Evolutionary conservation across 768 basidiomycete species (phyloP).

Genomic region (Leucosporidium scottii): DNA sequence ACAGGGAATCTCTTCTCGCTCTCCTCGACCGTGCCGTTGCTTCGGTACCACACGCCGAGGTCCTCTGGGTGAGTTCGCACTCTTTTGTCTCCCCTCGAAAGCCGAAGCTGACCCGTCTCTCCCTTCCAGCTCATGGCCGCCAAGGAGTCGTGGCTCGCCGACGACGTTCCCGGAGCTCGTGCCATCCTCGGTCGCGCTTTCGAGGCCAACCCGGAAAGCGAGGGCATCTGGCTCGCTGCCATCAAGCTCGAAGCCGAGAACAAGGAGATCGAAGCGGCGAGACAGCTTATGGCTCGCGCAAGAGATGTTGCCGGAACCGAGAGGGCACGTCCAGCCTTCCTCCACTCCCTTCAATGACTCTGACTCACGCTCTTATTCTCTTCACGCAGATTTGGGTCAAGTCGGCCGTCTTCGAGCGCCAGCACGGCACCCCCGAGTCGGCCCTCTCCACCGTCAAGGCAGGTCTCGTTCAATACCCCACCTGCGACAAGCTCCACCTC

Average conservation of each 20-base stretch:
- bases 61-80: conserved; percentile 57
- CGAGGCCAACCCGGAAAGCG: conserved; percentile 90
- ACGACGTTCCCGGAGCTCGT: conserved; percentile 84
- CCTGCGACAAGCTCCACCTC: conserved; percentile 90
- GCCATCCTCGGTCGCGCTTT: conserved; percentile 83
- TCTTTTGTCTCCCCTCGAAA: too few relatives aligned
- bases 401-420: conserved; percentile 86
- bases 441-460: conserved; percentile 68
- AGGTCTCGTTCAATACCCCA: conserved; percentile 76
- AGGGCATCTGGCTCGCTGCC: conserved; percentile 95
- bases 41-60: conserved; percentile 90
- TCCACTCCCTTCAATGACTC: neutral
- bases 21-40: conserved; percentile 75
- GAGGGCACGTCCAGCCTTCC: conserved; percentile 51
- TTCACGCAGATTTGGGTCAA: conserved; percentile 92
- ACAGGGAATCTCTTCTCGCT: conserved; percentile 68
- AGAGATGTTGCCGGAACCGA: conserved; percentile 86
- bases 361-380: conserved; percentile 11
- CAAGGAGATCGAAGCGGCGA: conserved; percentile 75
- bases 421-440: conserved; percentile 65
- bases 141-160: conserved; percentile 89
- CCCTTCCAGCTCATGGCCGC: conserved; percentile 69
- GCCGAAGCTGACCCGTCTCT: neutral
- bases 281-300: conserved; percentile 78
- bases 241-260: conserved; percentile 97